Conservation (phyloP, 805 yeast species). For the Kazachstania viticola region DNA sequence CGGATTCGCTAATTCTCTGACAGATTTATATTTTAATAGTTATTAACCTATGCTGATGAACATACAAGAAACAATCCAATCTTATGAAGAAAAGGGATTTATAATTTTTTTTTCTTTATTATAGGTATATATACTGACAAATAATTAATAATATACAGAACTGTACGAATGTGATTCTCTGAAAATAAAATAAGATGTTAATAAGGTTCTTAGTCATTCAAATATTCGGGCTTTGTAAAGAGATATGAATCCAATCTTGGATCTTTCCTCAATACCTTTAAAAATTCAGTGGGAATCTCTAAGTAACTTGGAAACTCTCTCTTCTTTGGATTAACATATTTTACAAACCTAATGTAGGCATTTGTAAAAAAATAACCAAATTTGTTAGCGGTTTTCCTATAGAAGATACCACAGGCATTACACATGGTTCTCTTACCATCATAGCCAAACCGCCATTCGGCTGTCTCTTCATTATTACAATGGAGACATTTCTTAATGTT, state of each 20-base stretch:
- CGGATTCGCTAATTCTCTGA: too few species aligned
- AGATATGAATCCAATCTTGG: not conserved
- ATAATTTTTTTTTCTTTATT: too few species aligned
- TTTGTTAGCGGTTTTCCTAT: slow-evolving; percentile 42
- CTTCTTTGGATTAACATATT: slow-evolving; percentile 9
- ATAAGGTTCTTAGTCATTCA: too few species aligned
- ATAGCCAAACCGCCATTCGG: slow-evolving; percentile 93
- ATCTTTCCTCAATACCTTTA: not conserved
- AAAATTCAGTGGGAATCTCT: slow-evolving; percentile 13
- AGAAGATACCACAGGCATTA: slow-evolving; percentile 85
- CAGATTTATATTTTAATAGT: too few species aligned
- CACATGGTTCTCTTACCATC: slow-evolving; percentile 72
- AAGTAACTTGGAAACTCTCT: slow-evolving; percentile 18
- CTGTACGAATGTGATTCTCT: too few species aligned
- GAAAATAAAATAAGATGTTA: too few species aligned
- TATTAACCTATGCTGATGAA: too few species aligned
- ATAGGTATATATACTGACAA: too few species aligned
- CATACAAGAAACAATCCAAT: too few species aligned
- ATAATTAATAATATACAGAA: too few species aligned
- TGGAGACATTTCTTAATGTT: slow-evolving; percentile 2
- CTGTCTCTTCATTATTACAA: slow-evolving; percentile 35
- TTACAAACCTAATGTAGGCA: slow-evolving; percentile 17
- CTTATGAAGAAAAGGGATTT: too few species aligned
- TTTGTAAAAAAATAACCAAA: slow-evolving; percentile 18
- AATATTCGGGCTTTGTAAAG: too few species aligned